phyloP scores from a whole-genome alignment of 305 asterid species.

The Nicotiana rustica region DNA sequence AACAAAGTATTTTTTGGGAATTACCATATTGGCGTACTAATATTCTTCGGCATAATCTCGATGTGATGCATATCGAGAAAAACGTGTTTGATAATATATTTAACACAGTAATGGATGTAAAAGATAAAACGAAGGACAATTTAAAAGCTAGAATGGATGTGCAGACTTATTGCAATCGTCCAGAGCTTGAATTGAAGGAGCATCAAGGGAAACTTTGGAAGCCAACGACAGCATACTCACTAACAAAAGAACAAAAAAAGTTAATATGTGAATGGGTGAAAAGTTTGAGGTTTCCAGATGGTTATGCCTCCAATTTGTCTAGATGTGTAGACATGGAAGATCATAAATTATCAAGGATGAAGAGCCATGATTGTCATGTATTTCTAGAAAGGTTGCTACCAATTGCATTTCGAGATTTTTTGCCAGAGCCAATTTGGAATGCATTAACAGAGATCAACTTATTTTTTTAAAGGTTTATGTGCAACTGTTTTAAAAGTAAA shows the following conservation, averaged over 20 bases:
- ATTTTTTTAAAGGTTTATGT: neutral
- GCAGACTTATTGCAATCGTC: neutral
- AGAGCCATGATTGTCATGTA: slow-evolving; percentile 4
- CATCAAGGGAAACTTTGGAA: neutral
- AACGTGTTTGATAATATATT: too few relatives aligned
- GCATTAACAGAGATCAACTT: neutral
- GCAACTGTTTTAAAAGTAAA: neutral
- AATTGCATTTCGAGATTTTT: neutral
- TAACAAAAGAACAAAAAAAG: neutral
- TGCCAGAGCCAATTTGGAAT: neutral
- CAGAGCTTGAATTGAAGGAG: neutral
- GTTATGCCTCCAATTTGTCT: slow-evolving; percentile 8
- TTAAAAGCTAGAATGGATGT: too few relatives aligned
- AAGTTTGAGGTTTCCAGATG: neutral
- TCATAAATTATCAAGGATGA: neutral
- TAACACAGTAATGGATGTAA: too few relatives aligned
- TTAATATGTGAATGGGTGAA: neutral
- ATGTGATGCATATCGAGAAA: too few relatives aligned
- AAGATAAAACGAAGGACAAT: too few relatives aligned
- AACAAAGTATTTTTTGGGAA: too few relatives aligned
- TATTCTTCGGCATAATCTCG: too few relatives aligned
- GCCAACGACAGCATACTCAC: neutral
- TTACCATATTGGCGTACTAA: too few relatives aligned
- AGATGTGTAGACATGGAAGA: neutral
- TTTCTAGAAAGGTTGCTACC: neutral